These are phyloP conservation scores for Hyaloperonospora brassicae DNA, from an alignment of 352 stramenopile species.

Conservation along the genomic window DNA sequence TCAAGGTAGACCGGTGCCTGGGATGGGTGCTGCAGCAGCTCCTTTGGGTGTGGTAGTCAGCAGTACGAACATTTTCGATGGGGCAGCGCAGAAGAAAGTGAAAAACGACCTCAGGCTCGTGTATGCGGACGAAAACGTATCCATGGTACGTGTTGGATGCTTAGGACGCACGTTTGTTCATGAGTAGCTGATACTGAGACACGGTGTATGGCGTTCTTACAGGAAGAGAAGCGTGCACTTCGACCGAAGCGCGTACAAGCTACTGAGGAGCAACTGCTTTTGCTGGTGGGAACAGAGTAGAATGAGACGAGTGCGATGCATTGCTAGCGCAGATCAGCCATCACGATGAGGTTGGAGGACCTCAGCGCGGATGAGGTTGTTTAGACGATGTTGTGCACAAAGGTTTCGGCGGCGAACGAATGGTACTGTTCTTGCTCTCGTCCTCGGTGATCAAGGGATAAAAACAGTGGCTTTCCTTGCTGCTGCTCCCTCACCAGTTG, in stretches of 20 bases:
- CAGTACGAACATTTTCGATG: slow-evolving; percentile 30
- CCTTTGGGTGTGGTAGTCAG: slow-evolving; percentile 10
- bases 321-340: slow-evolving; percentile 1
- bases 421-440: slow-evolving; percentile 25
- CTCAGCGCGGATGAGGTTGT: background rate
- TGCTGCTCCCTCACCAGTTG: slow-evolving; percentile 12
- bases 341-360: background rate
- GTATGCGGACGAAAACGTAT: slow-evolving; percentile 46
- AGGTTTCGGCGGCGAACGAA: slow-evolving; percentile 5
- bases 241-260: slow-evolving; percentile 62
- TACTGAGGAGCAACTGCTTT: slow-evolving; percentile 12
- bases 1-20: slow-evolving; percentile 11
- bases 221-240: slow-evolving; percentile 78
- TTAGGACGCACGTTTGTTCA: slow-evolving; percentile 3
- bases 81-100: slow-evolving; percentile 15
- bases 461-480: slow-evolving; percentile 33
- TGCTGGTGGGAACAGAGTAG: slow-evolving; percentile 7
- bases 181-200: background rate
- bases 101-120: slow-evolving; percentile 43
- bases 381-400: too few relatives aligned
- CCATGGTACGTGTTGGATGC: slow-evolving; percentile 36
- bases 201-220: background rate
- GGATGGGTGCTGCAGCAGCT: slow-evolving; percentile 1
- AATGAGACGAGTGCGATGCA: slow-evolving; percentile 14
- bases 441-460: slow-evolving; percentile 20